Evolutionary conservation across 2,329 filamentous ascomycete species (phyloP), one percentile per base, ranked within the genome.

Genomic region (Lasiodiplodia citricola): DNA sequence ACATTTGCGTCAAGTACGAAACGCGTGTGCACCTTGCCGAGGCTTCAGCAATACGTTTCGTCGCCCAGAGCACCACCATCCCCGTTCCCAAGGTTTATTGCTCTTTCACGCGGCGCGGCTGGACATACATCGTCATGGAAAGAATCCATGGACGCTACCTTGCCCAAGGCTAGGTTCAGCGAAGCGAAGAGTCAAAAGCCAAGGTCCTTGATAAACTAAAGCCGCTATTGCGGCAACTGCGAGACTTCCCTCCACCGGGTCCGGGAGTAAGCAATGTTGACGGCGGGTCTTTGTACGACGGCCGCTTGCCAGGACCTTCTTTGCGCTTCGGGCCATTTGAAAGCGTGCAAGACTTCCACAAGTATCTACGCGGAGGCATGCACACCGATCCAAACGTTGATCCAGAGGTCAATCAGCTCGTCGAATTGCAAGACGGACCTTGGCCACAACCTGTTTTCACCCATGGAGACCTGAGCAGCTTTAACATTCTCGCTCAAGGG

Each of bases 391-490:
- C 70, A 18, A 65, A 67, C 38, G 44, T 64, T 4, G 21, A 66
- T 54, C 68, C 72, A 66, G 72, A 76, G 11, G 60, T 81, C 28
- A 72, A 78, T 66, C 72, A 77, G 4, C 80, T 83, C 75, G 74
- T 76, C 0, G 70, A 55, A 4, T 73, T 72, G 67, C 82, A 84
- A 58, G 77, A 83, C 67, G 70, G 74, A 2, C 72, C 74, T 11
- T 81, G 76, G 75, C 73, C 73, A n/a, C 63, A 70, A 18, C 79
- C 80, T 2, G 78, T 83, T 1, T 83, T 88, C 69, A 84, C 84
- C 1, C 85, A 88, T 75, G 81, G 81, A 3, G 86, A 88, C 73
- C 76, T 88, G 8, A 81, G 79, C 69, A 78, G 77, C 25, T 72
- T 73, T 25, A 86, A 86, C 70, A 82, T 86, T 55, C 70, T 86